Evolutionary conservation across 75 land plant species (phyloP), one percentile per base, ranked within the genome.

Genomic region (Picea glauca): DNA sequence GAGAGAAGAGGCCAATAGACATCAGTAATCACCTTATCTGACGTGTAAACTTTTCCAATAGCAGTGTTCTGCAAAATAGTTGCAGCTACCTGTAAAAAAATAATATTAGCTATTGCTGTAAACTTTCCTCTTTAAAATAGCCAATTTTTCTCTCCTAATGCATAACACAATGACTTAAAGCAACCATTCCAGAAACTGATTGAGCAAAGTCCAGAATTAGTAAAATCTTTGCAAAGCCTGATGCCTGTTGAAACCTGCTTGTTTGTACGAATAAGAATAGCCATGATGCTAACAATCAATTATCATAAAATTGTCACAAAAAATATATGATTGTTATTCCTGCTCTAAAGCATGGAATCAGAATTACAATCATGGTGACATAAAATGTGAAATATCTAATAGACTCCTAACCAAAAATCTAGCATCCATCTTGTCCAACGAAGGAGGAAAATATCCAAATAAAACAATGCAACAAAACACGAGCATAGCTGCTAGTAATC

Each of bases 51-150:
- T 74, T 85, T 92, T 32, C 99, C 99, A 68, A 57, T 33, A 50
- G 96, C 99, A 56, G 98, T 91, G 79, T 94, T 91, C 79, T 95
- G 92, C 72, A 97, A 66, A 60, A 95, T 89, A 13, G 81, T 80
- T 62, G 99, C 95, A 79, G 87, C 98, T 11, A 91, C 89, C 96
- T 94, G 87, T 33, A 70, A 72, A 73, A 38, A 20, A 70, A 70
- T 20, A 38, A 20, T 32, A 40, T 70, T 70, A 40, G 23, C 33
- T 70, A n/a, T 6, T 43, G 0, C 43, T 70, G 12, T 70, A n/a
- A 40, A 11, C 43, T 20, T 70, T 40, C 6, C 14, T 17, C 70
- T 66, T 66, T 38, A 15, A 35, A 33, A 5, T 15, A 15, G 17
- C 2, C 43, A 50, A 9, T 50, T 50, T 50, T 50, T 1, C 11